Base-by-base conservation (phyloP, 768 basidiomycete species). In the Chlorophyllum brunneum region DNA sequence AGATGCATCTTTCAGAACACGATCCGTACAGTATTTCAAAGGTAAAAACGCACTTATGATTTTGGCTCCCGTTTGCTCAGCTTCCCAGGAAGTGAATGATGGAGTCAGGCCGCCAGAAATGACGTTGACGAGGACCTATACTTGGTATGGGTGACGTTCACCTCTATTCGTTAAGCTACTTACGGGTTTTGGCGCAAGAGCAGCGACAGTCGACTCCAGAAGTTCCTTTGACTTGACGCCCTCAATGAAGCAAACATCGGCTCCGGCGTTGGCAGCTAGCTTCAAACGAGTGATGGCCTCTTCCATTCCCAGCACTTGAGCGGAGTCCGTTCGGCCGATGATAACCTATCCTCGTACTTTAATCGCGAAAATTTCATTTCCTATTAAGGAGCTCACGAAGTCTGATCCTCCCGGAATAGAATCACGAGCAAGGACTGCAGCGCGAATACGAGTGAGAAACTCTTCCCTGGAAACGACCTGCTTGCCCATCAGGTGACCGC, bases 181-280 rank as follows among this genome's bases (percentile, higher is more conserved):
- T 52, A 81, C 85, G 1, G 86, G 86, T 58, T 84, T 88, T 7
- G 86, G 86, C 4, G 82, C 79, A 24, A 89, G 68, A 3, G 82
- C 84, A 18, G 74, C 74, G 36, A 89, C 81, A 13, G 86, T 86
- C 0, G 70, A 70, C 50, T 76, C 72, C 13, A 88, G 74, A n/a
- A 85, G 76, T 31, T 84, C 80, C 41, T 80, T 74, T 1, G 79
- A 83, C 66, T 81, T 81, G 33, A 88, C 85, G 34, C 87, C 87
- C 64, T 88, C 86, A 33, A 88, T 87, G 68, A 89, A 90, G 65
- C 85, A 88, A 7, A 86, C 85, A 60, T 89, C 86, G 0, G 86
- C 86, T 27, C 86, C 87, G 7, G 79, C 83, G 48, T 81, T 83
- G 0, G 83, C 77, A 4, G 87, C 87, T 18, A 88, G 74, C 64